phyloP scores from a whole-genome alignment of 768 basidiomycete species.

The Cyclocybe cylindracea region DNA sequence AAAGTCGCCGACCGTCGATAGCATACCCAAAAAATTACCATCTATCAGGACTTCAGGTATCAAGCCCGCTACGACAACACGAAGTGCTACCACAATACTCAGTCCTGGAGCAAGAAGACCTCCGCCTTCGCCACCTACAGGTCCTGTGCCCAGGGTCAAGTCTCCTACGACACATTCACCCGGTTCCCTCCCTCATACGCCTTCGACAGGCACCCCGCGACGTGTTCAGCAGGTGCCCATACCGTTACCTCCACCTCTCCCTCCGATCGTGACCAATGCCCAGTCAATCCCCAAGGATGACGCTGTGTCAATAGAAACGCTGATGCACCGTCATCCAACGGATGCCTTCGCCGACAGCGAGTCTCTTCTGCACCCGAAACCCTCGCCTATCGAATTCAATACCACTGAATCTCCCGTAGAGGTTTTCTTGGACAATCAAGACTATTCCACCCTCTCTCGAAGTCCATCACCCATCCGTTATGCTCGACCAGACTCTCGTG shows the following conservation, averaged over 20 bases:
- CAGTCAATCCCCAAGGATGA: neutral
- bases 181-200: too few relatives aligned
- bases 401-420: slow-evolving; percentile 17
- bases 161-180: too few relatives aligned
- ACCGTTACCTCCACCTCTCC: too few relatives aligned
- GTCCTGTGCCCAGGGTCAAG: too few relatives aligned
- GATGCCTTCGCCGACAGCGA: slow-evolving; percentile 10
- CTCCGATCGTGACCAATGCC: neutral
- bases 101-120: too few relatives aligned
- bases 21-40: neutral
- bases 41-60: slow-evolving; percentile 3
- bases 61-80: neutral
- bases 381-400: neutral
- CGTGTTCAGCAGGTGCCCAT: too few relatives aligned
- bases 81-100: too few relatives aligned
- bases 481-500: slow-evolving; percentile 30
- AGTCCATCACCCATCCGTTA: slow-evolving; percentile 36
- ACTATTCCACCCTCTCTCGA: slow-evolving; percentile 21
- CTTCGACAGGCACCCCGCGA: too few relatives aligned
- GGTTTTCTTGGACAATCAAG: slow-evolving; percentile 24
- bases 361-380: slow-evolving; percentile 4
- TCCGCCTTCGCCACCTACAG: too few relatives aligned
- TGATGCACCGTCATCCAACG: slow-evolving; percentile 15
- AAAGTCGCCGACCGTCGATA: slow-evolving; percentile 6
- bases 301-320: slow-evolving; percentile 9